Evolutionary conservation across 192 early-diverging fungal genomes (phyloP).

Genomic region (Coemansia sp.): DNA sequence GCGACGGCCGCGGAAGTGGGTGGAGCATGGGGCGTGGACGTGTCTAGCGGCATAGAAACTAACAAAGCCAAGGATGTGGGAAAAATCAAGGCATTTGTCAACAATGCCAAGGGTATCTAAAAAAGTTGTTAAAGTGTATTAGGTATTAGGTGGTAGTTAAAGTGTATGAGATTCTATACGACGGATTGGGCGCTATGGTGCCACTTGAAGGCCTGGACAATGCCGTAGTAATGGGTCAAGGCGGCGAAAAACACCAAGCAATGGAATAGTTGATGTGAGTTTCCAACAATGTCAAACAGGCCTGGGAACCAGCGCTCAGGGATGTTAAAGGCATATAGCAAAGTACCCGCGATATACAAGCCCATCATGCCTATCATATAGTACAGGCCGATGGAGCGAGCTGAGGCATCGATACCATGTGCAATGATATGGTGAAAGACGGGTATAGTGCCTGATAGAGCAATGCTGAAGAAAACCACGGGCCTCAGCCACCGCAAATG

Average conservation of each 20-base stretch:
- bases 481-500: slow-evolving; percentile 79
- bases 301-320: slow-evolving; percentile 88
- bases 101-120: slow-evolving; percentile 32
- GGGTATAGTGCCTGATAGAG: slow-evolving; percentile 72
- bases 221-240: slow-evolving; percentile 72
- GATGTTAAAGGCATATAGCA: slow-evolving; percentile 79
- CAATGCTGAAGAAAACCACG: slow-evolving; percentile 73
- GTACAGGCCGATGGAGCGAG: slow-evolving; percentile 61
- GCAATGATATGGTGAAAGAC: slow-evolving; percentile 65
- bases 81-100: slow-evolving; percentile 75
- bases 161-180: slow-evolving; percentile 2
- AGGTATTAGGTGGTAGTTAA: neutral
- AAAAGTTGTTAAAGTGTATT: neutral
- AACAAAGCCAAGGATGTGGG: slow-evolving; percentile 72
- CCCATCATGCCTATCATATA: slow-evolving; percentile 69
- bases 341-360: slow-evolving; percentile 77
- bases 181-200: slow-evolving; percentile 50
- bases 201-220: slow-evolving; percentile 60
- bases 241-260: slow-evolving; percentile 76
- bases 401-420: slow-evolving; percentile 64
- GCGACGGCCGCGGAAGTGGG: slow-evolving; percentile 64
- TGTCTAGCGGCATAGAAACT: slow-evolving; percentile 89
- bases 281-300: slow-evolving; percentile 75
- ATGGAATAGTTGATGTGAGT: slow-evolving; percentile 96
- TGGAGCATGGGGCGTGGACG: slow-evolving; percentile 86